Evolutionary conservation across 495 filamentous ascomycete species (phyloP), one percentile per base, ranked within the genome.

Genomic region (Penicillium longicatenatum): DNA sequence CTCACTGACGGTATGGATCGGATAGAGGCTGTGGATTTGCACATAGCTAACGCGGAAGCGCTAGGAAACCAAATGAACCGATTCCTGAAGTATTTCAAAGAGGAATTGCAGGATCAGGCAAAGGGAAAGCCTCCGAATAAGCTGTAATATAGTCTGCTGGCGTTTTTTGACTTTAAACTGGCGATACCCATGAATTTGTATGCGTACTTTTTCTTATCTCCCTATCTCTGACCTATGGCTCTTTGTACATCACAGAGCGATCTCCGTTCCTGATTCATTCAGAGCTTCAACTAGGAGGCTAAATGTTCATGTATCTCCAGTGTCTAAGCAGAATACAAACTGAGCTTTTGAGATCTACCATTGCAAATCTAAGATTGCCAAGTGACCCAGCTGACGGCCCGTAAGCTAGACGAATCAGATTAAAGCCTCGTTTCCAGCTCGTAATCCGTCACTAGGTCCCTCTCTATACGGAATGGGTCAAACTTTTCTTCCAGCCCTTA

Each of bases 21-120:
- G 37, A 39, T 41, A 35, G 7, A n/a, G 8, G 31, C 6, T 16
- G 9, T n/a, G 21, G 22, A 33, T 50, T 12, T 24, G 41, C 35
- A 16, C 24, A 35, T 58, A 59, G 50, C 62, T 55, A 55, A 67
- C 53, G 31, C 16, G 42, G 58, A 17, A 20, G 54, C 56, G 14
- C 49, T 68, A 73, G 65, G 59, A 53, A 62, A 64, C 29, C 53
- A 55, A 42, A 14, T 67, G 50, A 75, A 67, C 61, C 65, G 75
- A 46, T 88, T 87, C 61, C 20, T 84, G 10, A 57, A 75, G 30
- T 77, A 81, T 55, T 87, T 84, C 67, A 72, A 77, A 53, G 83
- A 87, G 55, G 84, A 87, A 62, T 70, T 87, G 49, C 82, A 80
- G 62, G 76, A 86, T 45, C 82, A 84, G 54, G 68, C 84, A 35